Conservation (phyloP, 441 rosid genomes). For the Erysimum pusillum region DNA sequence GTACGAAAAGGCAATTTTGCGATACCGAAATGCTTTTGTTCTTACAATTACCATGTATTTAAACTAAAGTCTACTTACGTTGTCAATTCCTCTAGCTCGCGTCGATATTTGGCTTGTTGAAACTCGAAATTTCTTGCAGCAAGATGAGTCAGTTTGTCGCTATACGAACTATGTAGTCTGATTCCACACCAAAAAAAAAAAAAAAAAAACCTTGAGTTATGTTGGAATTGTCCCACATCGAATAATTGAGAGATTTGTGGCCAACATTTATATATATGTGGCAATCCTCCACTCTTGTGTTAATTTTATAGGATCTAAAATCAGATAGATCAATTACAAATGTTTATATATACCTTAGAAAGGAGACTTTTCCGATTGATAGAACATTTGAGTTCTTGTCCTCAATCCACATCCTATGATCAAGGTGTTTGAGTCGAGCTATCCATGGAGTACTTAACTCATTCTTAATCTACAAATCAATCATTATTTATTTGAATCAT, state of each 20-base stretch:
- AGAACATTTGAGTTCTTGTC: conserved; percentile 52
- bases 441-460: conserved; percentile 67
- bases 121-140: conserved; percentile 52
- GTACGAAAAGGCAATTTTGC: neutral
- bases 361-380: conserved; percentile 59
- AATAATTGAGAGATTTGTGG: no score
- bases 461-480: conserved; percentile 51
- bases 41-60: neutral
- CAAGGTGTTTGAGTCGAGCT: conserved; percentile 65
- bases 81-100: conserved; percentile 59
- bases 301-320: neutral
- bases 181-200: conserved; percentile 36
- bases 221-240: no score
- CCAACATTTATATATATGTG: no score
- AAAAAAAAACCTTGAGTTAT: neutral
- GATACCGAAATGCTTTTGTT: neutral
- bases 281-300: no score
- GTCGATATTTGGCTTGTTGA: conserved; percentile 56
- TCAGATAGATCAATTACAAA: neutral
- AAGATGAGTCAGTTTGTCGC: conserved; percentile 52
- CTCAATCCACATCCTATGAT: conserved; percentile 71
- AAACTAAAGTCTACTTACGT: conserved; percentile 47
- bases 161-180: conserved; percentile 45
- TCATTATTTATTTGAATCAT: neutral
- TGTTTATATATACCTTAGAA: conserved; percentile 45